phyloP scores from a whole-genome alignment of 768 basidiomycete genomes.

The Pisolithus sp. region DNA sequence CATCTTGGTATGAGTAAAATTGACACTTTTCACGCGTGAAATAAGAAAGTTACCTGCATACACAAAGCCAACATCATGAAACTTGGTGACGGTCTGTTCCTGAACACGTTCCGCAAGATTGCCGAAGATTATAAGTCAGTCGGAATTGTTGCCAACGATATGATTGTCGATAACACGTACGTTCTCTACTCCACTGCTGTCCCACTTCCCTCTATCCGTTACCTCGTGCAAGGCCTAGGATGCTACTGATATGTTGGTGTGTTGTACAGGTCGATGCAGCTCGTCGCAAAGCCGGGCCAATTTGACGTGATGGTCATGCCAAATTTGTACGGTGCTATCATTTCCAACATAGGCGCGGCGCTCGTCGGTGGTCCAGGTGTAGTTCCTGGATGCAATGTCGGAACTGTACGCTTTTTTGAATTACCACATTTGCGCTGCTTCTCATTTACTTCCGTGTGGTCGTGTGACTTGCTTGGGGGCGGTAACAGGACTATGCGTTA shows the following conservation, averaged over 20 bases:
- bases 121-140: constrained; percentile 94
- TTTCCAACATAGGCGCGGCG: constrained; percentile 97
- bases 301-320: constrained; percentile 99
- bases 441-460: constrained; percentile 3
- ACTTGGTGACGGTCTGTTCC: constrained; percentile 97
- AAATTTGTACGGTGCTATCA: constrained; percentile 93
- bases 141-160: constrained; percentile 91
- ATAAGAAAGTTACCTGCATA: constrained; percentile 96
- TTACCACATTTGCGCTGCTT: not conserved
- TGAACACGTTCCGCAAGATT: constrained; percentile 94
- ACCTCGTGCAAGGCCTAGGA: not conserved
- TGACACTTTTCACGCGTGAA: not conserved
- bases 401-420: constrained; percentile 52
- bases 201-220: not conserved
- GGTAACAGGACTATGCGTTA: constrained; percentile 80
- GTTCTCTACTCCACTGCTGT: constrained; percentile 13
- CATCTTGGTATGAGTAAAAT: not conserved
- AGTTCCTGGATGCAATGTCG: constrained; percentile 97
- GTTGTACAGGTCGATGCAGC: constrained; percentile 82
- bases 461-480: not conserved
- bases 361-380: constrained; percentile 98
- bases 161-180: constrained; percentile 99
- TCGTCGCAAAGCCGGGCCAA: constrained; percentile 91
- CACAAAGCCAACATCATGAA: constrained; percentile 99
- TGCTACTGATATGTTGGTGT: not conserved